phyloP scores from a whole-genome alignment of 345 rosid genomes.

The Eucalyptus lansdowneana region DNA sequence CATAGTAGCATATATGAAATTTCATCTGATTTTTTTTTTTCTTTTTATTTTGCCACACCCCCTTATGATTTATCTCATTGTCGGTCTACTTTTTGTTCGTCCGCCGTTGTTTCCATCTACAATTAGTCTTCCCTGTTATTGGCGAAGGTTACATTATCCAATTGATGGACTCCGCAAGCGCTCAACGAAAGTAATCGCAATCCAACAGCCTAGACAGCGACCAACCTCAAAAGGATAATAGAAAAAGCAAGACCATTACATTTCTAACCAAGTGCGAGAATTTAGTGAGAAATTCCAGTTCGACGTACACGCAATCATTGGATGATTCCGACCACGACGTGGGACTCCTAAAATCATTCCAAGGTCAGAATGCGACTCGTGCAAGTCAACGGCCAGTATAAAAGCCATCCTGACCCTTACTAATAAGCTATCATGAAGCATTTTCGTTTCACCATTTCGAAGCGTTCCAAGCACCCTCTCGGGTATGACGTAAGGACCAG shows the following conservation, averaged over 20 bases:
- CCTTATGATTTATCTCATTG: background rate
- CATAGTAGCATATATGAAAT: background rate
- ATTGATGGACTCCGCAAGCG: background rate
- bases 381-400: background rate
- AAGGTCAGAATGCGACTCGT: background rate
- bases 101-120: background rate
- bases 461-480: background rate
- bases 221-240: background rate
- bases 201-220: background rate
- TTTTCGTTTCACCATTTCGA: background rate
- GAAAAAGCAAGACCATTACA: background rate
- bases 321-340: background rate
- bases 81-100: background rate
- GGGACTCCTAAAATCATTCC: background rate
- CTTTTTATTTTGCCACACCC: background rate
- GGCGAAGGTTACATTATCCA: background rate
- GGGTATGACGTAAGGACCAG: background rate
- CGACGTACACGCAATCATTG: background rate
- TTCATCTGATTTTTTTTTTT: background rate
- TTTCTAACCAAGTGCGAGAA: background rate
- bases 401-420: background rate
- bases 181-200: background rate
- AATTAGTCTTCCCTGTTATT: background rate
- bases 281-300: background rate
- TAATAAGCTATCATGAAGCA: background rate